Percentiles rank a stretch among this genome's conserved stretches.
Evolutionary conservation across 805 yeast species (phyloP).

Genomic region (Saccharomycopsis fibuligera): DNA sequence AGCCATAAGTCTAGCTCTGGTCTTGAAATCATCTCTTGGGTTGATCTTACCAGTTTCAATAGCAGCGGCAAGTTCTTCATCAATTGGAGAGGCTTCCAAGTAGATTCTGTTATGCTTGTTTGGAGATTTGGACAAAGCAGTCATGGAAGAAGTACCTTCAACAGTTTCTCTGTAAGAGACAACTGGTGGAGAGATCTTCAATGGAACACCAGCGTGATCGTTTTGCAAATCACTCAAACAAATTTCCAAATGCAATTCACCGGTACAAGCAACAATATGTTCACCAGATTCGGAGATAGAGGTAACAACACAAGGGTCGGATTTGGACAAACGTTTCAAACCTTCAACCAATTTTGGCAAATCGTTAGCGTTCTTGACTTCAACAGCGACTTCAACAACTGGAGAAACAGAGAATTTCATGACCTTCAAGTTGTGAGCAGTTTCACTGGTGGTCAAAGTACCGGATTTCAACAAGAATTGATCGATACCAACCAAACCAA

Average conservation of each 20-base stretch:
- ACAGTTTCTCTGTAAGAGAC: constrained; percentile 99
- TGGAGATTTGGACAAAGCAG: constrained; percentile 98
- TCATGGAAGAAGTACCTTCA: constrained; percentile 86
- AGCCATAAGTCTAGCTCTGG: constrained; percentile 97
- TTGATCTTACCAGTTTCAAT: constrained; percentile 88
- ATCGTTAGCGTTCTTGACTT: constrained; percentile 99
- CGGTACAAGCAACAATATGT: constrained; percentile 99
- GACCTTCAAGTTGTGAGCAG: constrained; percentile 99
- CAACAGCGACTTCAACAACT: constrained; percentile 99
- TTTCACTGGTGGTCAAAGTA: constrained; percentile 94
- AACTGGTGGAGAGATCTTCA: constrained; percentile 95
- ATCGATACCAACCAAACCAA: constrained; percentile 99
- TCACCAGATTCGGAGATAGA: constrained; percentile 92
- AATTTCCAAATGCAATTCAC: constrained; percentile 99
- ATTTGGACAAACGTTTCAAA: constrained; percentile 98
- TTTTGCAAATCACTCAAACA: constrained; percentile 93
- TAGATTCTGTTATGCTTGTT: constrained; percentile 99
- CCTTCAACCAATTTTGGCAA: constrained; percentile 99
- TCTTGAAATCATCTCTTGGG: constrained; percentile 97
- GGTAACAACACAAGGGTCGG: constrained; percentile 97
- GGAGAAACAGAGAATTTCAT: constrained; percentile 99
- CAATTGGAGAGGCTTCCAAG: constrained; percentile 94
- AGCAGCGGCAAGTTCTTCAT: constrained; percentile 87
- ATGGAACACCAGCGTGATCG: constrained; percentile 99
- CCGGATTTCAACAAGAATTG: constrained; percentile 99